Evolutionary conservation across 305 asterid genomes (phyloP).

Genomic region (Petunia hybrid): DNA sequence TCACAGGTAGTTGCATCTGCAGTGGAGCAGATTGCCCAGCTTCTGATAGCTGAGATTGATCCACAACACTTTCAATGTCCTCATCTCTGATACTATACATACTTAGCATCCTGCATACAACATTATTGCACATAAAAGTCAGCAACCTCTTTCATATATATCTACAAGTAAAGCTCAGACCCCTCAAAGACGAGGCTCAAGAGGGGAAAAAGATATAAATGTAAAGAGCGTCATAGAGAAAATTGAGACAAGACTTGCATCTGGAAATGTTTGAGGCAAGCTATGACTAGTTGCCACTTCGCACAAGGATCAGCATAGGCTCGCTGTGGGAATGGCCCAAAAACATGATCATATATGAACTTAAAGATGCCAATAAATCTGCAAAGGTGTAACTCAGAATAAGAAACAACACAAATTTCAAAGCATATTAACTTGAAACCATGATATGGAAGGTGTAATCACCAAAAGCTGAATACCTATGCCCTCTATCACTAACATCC

Average conservation of each 20-base stretch:
- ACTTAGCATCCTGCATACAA: conserved; percentile 80
- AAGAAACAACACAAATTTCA: neutral
- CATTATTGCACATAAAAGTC: conserved; percentile 37
- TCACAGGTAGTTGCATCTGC: conserved; percentile 80
- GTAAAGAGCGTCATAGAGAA: conserved; percentile 30
- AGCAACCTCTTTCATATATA: conserved; percentile 26
- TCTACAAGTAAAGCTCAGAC: neutral
- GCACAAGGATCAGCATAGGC: conserved; percentile 92
- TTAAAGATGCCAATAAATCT: conserved; percentile 97
- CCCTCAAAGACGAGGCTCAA: neutral
- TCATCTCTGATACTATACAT: conserved; percentile 87
- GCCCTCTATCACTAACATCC: conserved; percentile 88
- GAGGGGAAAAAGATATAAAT: neutral
- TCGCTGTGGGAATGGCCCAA: conserved; percentile 96
- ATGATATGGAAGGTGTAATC: neutral
- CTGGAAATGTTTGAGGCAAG: conserved; percentile 88
- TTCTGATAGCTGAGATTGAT: conserved; percentile 65
- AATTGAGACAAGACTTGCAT: conserved; percentile 59
- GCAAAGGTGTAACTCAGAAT: conserved; percentile 34
- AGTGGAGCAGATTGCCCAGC: conserved; percentile 64
- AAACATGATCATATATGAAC: conserved; percentile 90
- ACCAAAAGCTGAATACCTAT: conserved; percentile 58
- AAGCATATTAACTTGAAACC: conserved; percentile 1
- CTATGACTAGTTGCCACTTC: conserved; percentile 93
- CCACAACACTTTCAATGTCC: conserved; percentile 64